Evolutionary conservation across 108 stramenopile species (phyloP).

Genomic region (Hondaea fermentalgiana): DNA sequence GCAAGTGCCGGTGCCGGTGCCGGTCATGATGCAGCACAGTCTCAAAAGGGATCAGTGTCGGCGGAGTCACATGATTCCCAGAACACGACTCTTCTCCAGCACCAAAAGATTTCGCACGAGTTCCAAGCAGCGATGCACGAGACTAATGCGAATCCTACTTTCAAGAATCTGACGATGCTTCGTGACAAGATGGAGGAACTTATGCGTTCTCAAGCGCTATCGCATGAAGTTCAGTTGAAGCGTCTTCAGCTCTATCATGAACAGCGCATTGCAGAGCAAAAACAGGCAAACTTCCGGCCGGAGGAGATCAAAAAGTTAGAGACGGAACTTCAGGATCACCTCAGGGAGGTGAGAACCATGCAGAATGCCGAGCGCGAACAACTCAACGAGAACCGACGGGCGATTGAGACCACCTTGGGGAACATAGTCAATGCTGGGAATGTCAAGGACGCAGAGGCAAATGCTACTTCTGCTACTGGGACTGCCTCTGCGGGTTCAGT

Average conservation of each 20-base stretch:
- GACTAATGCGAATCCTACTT: neutral
- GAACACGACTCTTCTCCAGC: neutral
- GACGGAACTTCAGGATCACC: neutral
- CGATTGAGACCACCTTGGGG: neutral
- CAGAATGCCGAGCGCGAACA: neutral
- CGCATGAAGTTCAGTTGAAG: neutral
- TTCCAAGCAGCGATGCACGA: neutral
- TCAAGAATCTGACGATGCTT: neutral
- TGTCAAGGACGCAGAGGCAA: neutral
- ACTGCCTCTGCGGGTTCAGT: neutral
- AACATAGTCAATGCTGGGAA: neutral
- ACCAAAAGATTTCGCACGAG: neutral
- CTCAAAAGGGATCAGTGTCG: neutral
- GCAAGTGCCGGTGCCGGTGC: too few species aligned
- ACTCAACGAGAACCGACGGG: neutral
- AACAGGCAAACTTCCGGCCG: neutral
- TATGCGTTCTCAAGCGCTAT: neutral
- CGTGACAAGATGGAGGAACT: neutral
- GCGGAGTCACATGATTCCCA: neutral
- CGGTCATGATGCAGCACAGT: neutral
- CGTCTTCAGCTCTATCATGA: neutral
- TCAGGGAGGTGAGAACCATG: neutral
- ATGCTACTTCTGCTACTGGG: neutral
- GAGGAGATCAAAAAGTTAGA: neutral
- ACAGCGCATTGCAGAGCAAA: neutral